Base-by-base conservation (phyloP, 192 early-diverging fungal species). In the Linnemannia exigua region DNA sequence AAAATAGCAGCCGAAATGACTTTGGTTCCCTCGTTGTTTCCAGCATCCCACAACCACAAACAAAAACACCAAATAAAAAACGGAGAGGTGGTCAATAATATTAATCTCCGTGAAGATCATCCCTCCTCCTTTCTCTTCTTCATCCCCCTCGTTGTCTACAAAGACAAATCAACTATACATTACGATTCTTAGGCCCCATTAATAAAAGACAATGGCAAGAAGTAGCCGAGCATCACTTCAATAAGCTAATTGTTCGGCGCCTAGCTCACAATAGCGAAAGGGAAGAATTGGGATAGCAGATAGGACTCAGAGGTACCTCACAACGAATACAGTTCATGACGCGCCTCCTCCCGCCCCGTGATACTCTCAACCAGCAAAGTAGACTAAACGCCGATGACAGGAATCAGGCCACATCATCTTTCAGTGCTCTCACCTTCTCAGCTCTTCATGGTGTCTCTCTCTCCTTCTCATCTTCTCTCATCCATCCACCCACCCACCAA, bases 1-100 rank as follows among this genome's bases (percentile, higher is more conserved):
- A 63, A 63, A 63, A 63, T 63, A 63, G 58, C 58, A 63, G 58
- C 58, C 58, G 58, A 33, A 61, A 61, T 61, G 25, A 31, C 25
- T 9, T 44, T 44, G 5, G 9, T 9, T 3, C 41, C 41, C 9
- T 6, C 41, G 3, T 44, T 44, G 5, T 44, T 44, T 8, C 54
- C 54, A 3, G 25, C 54, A 11, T 63, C 58, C 58, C 28, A 31
- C 58, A 33, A 33, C 58, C 28, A 31, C 58, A 63, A 63, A 63
- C 28, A 58, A 58, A 58, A 25, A 52, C 50, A 52, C 0, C 22
- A 9, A 61, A 25, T 6, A 9, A 58, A 0, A 58, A 58, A 4
- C 3, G n/a, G 9, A 25, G 5, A 20, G 7, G 9, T 44, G 58
- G 1, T 63, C 28, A 63, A 33, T 63, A 63, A 15, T 63, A 12